Evolutionary conservation across 768 basidiomycete species (phyloP), one percentile per base, ranked within the genome.

Genomic region (Lactifluus rugatus): DNA sequence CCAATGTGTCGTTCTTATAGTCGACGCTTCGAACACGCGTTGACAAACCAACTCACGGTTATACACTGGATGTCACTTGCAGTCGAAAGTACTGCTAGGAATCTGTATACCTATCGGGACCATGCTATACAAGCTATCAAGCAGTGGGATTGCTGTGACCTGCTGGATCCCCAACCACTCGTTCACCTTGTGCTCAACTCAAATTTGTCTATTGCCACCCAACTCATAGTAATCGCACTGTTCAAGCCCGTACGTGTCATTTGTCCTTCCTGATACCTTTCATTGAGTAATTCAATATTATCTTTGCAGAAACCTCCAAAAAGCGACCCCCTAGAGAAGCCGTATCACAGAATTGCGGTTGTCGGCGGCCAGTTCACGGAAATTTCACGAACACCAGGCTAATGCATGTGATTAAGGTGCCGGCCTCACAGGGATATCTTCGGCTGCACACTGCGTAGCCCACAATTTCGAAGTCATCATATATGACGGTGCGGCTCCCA

Each of bases 381-480:
- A 21, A 5, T 10, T 41, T n/a, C 8, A 13, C 48, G 21, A 16
- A 19, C 6, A 6, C 21, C 28, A 25, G 3, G 53, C 48, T 10
- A 13, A 28, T 32, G 11, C 32, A 17, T 11, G 13, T 13, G 17
- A 0, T 69, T 79, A 52, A 48, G 78, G 79, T 8, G 76, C 78
- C 1, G 79, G 80, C 11, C 66, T 80, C 10, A 80, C 78, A 0
- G 78, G 79, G 19, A 67, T 81, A 14, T 78, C 77, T n/a, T 77
- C 76, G 26, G 79, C 78, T 31, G 78, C 78, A 65, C 76, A n/a
- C n/a, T n/a, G 73, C 28, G 72, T 78, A 25, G 72, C 76, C 0
- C 78, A 80, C 58, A 76, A 77, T 17, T 80, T 81, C 57, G 78
- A 81, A 32, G 78, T 80, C 11, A 74, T 76, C 25, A 72, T 81